These are phyloP conservation scores for Arachis monticola DNA, from an alignment of 331 rosid genomes.

Conservation along the genomic window DNA sequence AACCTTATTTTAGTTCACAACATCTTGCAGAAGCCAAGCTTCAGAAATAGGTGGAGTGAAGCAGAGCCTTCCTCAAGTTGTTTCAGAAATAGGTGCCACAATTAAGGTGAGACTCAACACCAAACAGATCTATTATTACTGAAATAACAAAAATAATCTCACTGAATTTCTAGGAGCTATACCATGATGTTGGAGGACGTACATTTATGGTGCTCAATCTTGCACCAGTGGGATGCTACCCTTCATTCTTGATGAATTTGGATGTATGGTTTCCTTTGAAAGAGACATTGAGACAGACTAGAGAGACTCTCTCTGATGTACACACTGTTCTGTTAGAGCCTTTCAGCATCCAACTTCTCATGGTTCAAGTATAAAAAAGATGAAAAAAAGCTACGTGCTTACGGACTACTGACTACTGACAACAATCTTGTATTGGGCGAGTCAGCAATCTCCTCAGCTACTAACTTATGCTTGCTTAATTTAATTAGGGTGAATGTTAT, in stretches of 20 bases:
- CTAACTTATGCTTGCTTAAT: too few species aligned
- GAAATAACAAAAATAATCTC: background rate
- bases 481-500: too few species aligned
- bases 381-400: too few species aligned
- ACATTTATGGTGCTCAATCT: constrained; percentile 49
- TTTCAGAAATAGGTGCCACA: constrained; percentile 47
- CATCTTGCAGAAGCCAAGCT: constrained; percentile 30
- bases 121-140: background rate
- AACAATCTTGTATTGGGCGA: too few species aligned
- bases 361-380: constrained; percentile 42
- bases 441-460: too few species aligned
- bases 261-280: constrained; percentile 73
- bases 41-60: constrained; percentile 49
- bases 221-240: constrained; percentile 47
- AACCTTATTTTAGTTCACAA: too few species aligned
- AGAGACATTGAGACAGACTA: constrained; percentile 45
- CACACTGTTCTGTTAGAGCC: constrained; percentile 59
- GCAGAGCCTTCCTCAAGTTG: constrained; percentile 49
- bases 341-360: constrained; percentile 71
- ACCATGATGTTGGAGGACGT: constrained; percentile 48
- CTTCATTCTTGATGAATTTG: constrained; percentile 62
- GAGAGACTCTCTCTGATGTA: constrained; percentile 51
- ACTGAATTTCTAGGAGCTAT: constrained; percentile 42
- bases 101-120: constrained; percentile 41
- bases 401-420: too few species aligned